Base-by-base conservation (phyloP, 2,329 filamentous ascomycete genomes). In the Clathrospora elynae region DNA sequence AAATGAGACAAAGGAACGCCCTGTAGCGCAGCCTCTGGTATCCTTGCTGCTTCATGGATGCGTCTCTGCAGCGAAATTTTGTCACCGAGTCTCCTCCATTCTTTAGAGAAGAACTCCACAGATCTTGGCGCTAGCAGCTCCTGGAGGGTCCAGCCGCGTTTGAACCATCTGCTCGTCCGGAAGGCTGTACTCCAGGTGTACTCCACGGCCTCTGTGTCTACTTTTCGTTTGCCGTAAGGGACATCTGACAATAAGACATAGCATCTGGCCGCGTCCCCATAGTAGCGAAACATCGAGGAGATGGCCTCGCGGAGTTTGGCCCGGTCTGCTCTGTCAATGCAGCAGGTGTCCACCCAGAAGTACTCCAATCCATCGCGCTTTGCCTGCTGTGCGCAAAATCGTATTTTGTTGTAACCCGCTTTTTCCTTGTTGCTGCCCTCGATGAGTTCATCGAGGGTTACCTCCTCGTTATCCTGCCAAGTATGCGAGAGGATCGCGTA, bases 401-500 rank as follows among this genome's bases (percentile, higher is more conserved):
- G 5, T 8, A 41, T 14, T 8, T 46, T 28, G 12, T n/a, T 14
- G 18, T 38, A 35, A 22, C 28, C 34, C 11, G 6, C 7, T 4
- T 43, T 43, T 3, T 7, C 13, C 2, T 25, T 12, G 9, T 16
- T n/a, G 12, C 13, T 43, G 12, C 34, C 28, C 6, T 35, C 19
- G 10, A 20, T 33, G 10, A 38, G n/a, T 5, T 43, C 34, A 2
- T 26, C 16, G 13, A 32, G 29, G 3, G 20, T 37, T 4, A 43
- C 33, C 18, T 43, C 34, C 4, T 43, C 33, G 7, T 42, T n/a
- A n/a, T 35, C 26, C 6, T 32, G 37, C 43, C 43, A 46, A 2
- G 37, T 46, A n/a, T 46, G 43, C 3, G 37, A 46, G 3, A 46
- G 23, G 12, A 42, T 42, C 5, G 43, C 43, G 13, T 46, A 46